Evolutionary conservation across 306 rosid genomes (phyloP).

Genomic region (Neltuma alba): DNA sequence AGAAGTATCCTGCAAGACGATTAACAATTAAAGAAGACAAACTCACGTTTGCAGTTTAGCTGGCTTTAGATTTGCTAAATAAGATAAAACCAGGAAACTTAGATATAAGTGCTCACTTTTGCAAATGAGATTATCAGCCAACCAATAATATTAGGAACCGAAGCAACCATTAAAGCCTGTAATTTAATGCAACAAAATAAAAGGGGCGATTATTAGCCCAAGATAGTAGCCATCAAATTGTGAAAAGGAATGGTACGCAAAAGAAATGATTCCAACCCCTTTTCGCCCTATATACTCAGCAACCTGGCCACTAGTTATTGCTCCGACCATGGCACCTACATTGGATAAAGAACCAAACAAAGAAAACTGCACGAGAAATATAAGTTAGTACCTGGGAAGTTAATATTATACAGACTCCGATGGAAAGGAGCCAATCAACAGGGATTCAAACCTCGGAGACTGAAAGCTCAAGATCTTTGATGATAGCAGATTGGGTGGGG

Average conservation of each 20-base stretch:
- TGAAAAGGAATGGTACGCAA: background rate
- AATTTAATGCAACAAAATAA: conserved; percentile 39
- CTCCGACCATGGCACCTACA: conserved; percentile 99
- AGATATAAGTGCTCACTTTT: conserved; percentile 54
- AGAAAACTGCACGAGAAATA: conserved; percentile 64
- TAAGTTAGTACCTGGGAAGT: conserved; percentile 27
- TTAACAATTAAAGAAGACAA: conserved; percentile 19
- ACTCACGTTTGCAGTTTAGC: conserved; percentile 6
- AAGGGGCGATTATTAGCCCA: conserved; percentile 16
- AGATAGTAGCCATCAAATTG: conserved; percentile 23
- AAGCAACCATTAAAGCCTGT: conserved; percentile 93
- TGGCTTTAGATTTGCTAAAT: conserved; percentile 11
- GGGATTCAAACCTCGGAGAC: conserved; percentile 72
- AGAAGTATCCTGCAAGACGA: conserved; percentile 71
- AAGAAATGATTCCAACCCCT: conserved; percentile 63
- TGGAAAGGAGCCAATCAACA: conserved; percentile 1
- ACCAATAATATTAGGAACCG: conserved; percentile 89
- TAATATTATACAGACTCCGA: background rate
- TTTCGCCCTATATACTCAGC: conserved; percentile 93
- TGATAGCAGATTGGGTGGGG: conserved; percentile 90
- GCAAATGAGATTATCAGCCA: conserved; percentile 94
- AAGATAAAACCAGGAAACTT: background rate
- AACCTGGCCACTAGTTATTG: conserved; percentile 95
- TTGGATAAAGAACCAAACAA: conserved; percentile 90
- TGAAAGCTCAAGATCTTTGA: conserved; percentile 75